Percentiles rank a stretch among this genome's conserved stretches.
phyloP scores from a whole-genome alignment of 2,329 filamentous ascomycete species.

The Fusarium buxicola region DNA sequence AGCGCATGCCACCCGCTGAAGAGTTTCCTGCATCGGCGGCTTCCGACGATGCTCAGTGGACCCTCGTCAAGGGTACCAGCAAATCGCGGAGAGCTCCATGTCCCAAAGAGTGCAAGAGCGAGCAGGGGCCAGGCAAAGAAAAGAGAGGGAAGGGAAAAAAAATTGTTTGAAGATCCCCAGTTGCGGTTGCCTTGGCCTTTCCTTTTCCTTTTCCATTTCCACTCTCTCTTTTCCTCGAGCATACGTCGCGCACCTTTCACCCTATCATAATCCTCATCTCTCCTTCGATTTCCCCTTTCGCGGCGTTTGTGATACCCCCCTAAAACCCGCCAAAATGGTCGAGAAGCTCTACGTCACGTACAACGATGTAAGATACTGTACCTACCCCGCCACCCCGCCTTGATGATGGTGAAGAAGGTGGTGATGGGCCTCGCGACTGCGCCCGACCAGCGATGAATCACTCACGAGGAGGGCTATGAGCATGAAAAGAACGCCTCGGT shows the following conservation, averaged over 20 bases:
- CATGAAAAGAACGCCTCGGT: background rate
- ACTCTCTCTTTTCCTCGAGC: conserved; percentile 35
- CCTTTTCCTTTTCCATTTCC: conserved; percentile 19
- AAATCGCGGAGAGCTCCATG: conserved; percentile 28
- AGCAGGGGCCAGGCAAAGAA: conserved; percentile 13
- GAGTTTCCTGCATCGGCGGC: conserved; percentile 34
- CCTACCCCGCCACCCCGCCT: conserved; percentile 46
- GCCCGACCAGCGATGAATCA: conserved; percentile 14
- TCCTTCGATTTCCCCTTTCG: background rate
- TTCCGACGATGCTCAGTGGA: conserved; percentile 40
- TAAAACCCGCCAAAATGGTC: conserved; percentile 69
- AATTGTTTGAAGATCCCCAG: conserved; percentile 40
- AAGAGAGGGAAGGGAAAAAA: conserved; percentile 37
- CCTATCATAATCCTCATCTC: conserved; percentile 1
- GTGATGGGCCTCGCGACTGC: conserved; percentile 33
- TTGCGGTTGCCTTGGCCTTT: conserved; percentile 33
- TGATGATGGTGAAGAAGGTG: conserved; percentile 35
- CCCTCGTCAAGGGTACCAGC: conserved; percentile 10
- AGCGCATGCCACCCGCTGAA: conserved; percentile 17
- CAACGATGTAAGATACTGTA: conserved; percentile 77
- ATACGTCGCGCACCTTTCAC: conserved; percentile 22
- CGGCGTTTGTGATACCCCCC: conserved; percentile 29
- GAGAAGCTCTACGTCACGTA: conserved; percentile 92
- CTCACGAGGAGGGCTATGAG: background rate
- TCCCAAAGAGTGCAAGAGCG: conserved; percentile 29